phyloP scores from a whole-genome alignment of 2,329 filamentous ascomycete genomes.

The Periconia sp. region DNA sequence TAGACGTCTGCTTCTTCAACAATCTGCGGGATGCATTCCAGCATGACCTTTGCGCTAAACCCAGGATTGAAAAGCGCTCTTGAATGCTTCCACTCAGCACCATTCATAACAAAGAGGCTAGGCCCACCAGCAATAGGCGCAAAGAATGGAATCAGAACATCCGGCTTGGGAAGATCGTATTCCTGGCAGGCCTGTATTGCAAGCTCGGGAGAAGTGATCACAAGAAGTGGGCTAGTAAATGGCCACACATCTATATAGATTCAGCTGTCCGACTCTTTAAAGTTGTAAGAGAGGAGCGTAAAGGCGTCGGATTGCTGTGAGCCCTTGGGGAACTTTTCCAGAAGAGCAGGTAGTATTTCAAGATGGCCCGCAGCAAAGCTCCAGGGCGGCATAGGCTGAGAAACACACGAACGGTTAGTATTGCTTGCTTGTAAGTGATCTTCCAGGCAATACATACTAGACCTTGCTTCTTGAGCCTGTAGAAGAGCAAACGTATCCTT shows the following conservation, averaged over 20 bases:
- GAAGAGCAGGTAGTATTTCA: background rate
- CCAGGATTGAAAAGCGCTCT: slow-evolving; percentile 19
- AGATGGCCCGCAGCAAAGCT: slow-evolving; percentile 13
- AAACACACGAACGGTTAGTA: background rate
- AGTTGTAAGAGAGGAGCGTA: slow-evolving; percentile 4
- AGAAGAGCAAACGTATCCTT: slow-evolving; percentile 11
- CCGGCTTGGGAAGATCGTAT: slow-evolving; percentile 12
- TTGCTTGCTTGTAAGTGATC: background rate
- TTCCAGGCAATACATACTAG: slow-evolving; percentile 1
- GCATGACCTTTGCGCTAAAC: slow-evolving; percentile 48
- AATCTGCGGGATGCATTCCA: slow-evolving; percentile 26
- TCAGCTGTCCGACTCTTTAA: slow-evolving; percentile 1
- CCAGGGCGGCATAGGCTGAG: slow-evolving; percentile 17
- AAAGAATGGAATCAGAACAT: slow-evolving; percentile 8
- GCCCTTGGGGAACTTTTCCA: slow-evolving; percentile 11
- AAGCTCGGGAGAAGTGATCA: slow-evolving; percentile 12
- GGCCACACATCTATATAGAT: slow-evolving; percentile 22
- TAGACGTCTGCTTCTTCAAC: slow-evolving; percentile 13
- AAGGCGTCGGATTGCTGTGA: slow-evolving; percentile 12
- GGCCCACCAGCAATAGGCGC: slow-evolving; percentile 14
- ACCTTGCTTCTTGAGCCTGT: slow-evolving; percentile 11
- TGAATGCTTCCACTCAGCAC: slow-evolving; percentile 31
- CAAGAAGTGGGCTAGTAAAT: slow-evolving; percentile 11
- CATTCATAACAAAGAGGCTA: slow-evolving; percentile 15
- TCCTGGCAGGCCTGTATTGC: slow-evolving; percentile 4